Evolutionary conservation across 495 filamentous ascomycete species (phyloP).

Genomic region (Paragyromitra xinjiangensis): DNA sequence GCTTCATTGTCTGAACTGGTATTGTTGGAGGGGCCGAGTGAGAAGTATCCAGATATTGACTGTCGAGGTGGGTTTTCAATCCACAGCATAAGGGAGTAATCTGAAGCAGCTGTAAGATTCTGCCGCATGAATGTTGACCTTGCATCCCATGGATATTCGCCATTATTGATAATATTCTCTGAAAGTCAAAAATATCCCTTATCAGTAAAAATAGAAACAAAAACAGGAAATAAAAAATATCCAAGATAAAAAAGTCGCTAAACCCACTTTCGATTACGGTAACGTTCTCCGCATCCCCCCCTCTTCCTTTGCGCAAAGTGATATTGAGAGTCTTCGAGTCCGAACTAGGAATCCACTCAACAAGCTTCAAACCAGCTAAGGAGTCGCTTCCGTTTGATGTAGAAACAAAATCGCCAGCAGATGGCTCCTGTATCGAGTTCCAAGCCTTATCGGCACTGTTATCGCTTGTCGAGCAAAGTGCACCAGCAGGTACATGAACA

Average conservation of each 20-base stretch:
- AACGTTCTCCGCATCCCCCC: constrained; percentile 41
- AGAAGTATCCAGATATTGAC: constrained; percentile 54
- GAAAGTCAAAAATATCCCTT: neutral
- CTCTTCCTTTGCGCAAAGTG: constrained; percentile 49
- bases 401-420: constrained; percentile 37
- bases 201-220: constrained; percentile 8
- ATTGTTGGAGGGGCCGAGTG: constrained; percentile 23
- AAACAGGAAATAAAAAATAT: constrained; percentile 4
- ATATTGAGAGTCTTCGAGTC: constrained; percentile 49
- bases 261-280: constrained; percentile 48
- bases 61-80: constrained; percentile 47
- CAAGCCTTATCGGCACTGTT: constrained; percentile 27
- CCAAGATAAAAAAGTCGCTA: constrained; percentile 10
- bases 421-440: constrained; percentile 48
- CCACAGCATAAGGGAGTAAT: constrained; percentile 57
- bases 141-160: constrained; percentile 55
- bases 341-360: constrained; percentile 43
- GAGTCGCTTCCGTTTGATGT: constrained; percentile 4
- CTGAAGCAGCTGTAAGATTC: constrained; percentile 42
- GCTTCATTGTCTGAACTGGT: constrained; percentile 5
- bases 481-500: constrained; percentile 35
- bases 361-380: constrained; percentile 20
- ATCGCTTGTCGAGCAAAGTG: constrained; percentile 30
- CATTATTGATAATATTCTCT: constrained; percentile 51
- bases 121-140: constrained; percentile 35